These are phyloP conservation scores for Ogataea naganishii DNA, from an alignment of 805 yeast genomes.

Conservation along the genomic window DNA sequence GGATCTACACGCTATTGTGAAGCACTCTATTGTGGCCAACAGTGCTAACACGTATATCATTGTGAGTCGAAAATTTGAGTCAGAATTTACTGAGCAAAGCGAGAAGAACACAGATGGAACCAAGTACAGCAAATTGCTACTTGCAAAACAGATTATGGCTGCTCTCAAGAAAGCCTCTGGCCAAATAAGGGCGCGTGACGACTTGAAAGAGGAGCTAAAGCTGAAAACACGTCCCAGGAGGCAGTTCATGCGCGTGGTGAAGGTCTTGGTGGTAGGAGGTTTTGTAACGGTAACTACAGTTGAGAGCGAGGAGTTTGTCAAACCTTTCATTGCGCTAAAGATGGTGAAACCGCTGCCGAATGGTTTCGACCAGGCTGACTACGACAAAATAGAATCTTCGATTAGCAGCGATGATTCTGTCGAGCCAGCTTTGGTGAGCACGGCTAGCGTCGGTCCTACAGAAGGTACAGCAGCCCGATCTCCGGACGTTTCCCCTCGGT, in stretches of 20 bases:
- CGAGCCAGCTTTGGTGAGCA: slow-evolving; percentile 2
- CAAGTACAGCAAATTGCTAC: slow-evolving; percentile 7
- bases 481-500: slow-evolving; percentile 28
- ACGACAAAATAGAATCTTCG: slow-evolving; percentile 25
- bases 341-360: slow-evolving; percentile 15
- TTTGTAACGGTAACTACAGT: slow-evolving; percentile 14
- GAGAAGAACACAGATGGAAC: slow-evolving; percentile 4
- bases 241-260: slow-evolving; percentile 33
- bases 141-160: slow-evolving; percentile 29
- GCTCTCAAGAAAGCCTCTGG: slow-evolving; percentile 51
- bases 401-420: slow-evolving; percentile 4
- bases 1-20: slow-evolving; percentile 38
- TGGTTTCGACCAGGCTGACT: not conserved
- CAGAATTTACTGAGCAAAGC: slow-evolving; percentile 25
- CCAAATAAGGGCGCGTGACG: slow-evolving; percentile 50
- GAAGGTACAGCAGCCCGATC: slow-evolving; percentile 1
- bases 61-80: too few species aligned
- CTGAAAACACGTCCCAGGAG: slow-evolving; percentile 33
- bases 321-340: slow-evolving; percentile 16
- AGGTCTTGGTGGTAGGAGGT: slow-evolving; percentile 35
- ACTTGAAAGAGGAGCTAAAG: slow-evolving; percentile 50
- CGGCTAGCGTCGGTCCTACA: slow-evolving; percentile 2
- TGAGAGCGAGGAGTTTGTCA: slow-evolving; percentile 14
- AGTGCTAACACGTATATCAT: slow-evolving; percentile 48
- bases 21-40: slow-evolving; percentile 25